Percentiles rank a stretch among this genome's conserved stretches.
These are phyloP conservation scores for Penicillium palitans DNA, from an alignment of 2,329 filamentous ascomycete species.

Conservation along the genomic window DNA sequence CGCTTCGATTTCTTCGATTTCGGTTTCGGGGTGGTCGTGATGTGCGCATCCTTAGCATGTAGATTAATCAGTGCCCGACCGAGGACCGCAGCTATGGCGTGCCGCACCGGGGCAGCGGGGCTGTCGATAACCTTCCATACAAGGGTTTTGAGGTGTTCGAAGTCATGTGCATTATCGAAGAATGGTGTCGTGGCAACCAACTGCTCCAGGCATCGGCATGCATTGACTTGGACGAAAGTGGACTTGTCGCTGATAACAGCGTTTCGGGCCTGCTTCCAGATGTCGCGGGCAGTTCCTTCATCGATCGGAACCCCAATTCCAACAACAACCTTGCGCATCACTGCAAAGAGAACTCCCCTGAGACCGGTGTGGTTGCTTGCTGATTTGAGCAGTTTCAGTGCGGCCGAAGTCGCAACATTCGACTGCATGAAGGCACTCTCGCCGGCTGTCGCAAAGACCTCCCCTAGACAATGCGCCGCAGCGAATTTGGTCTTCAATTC, in stretches of 20 bases:
- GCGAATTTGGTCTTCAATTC: constrained; percentile 82
- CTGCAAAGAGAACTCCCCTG: constrained; percentile 72
- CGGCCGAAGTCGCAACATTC: constrained; percentile 67
- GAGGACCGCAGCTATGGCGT: constrained; percentile 82
- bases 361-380: constrained; percentile 79
- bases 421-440: constrained; percentile 88
- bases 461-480: constrained; percentile 80
- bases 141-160: constrained; percentile 79
- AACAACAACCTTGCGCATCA: constrained; percentile 71
- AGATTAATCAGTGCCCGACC: constrained; percentile 80
- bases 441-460: constrained; percentile 86
- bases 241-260: constrained; percentile 79
- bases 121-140: constrained; percentile 88
- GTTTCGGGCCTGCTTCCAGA: constrained; percentile 87
- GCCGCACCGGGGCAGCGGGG: constrained; percentile 69
- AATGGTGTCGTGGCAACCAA: constrained; percentile 72
- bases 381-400: constrained; percentile 77
- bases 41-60: constrained; percentile 63
- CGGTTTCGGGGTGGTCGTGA: constrained; percentile 56
- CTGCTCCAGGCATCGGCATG: constrained; percentile 75
- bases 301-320: constrained; percentile 79
- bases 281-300: constrained; percentile 79
- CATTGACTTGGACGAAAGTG: constrained; percentile 72
- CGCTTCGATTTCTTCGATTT: constrained; percentile 72
- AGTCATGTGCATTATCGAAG: constrained; percentile 86